These are phyloP conservation scores for Pythium aphanidermatum DNA, from an alignment of 352 stramenopile genomes.

Conservation along the genomic window DNA sequence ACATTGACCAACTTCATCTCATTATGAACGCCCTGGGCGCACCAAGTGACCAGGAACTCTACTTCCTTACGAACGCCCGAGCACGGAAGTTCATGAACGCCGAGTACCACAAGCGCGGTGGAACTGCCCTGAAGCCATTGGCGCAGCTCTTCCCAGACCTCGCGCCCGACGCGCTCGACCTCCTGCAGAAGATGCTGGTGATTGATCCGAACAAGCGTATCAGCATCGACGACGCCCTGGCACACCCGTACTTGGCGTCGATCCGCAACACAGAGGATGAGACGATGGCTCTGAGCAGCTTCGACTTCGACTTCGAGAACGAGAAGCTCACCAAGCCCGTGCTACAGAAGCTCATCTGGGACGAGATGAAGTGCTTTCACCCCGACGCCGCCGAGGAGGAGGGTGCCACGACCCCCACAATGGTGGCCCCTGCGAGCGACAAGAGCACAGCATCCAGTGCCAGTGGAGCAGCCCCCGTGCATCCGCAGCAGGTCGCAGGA, in stretches of 20 bases:
- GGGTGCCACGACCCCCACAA: not conserved
- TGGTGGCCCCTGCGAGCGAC: slow-evolving; percentile 6
- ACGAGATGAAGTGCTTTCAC: slow-evolving; percentile 79
- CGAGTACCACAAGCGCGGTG: slow-evolving; percentile 67
- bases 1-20: slow-evolving; percentile 94
- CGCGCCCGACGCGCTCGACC: slow-evolving; percentile 61
- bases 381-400: slow-evolving; percentile 42
- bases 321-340: slow-evolving; percentile 79
- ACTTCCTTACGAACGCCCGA: slow-evolving; percentile 94
- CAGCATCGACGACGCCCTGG: slow-evolving; percentile 88
- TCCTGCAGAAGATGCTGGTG: slow-evolving; percentile 90
- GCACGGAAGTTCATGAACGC: slow-evolving; percentile 83
- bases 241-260: slow-evolving; percentile 83
- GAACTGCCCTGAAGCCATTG: slow-evolving; percentile 56
- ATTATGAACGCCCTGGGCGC: slow-evolving; percentile 97
- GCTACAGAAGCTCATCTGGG: slow-evolving; percentile 81
- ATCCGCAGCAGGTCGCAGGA: slow-evolving; percentile 20
- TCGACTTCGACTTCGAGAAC: slow-evolving; percentile 87
- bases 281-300: slow-evolving; percentile 57
- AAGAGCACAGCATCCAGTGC: slow-evolving; percentile 3
- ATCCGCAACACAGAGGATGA: slow-evolving; percentile 89
- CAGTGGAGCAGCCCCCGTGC: slow-evolving; percentile 9
- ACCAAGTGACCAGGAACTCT: slow-evolving; percentile 90
- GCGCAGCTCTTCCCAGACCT: slow-evolving; percentile 70
- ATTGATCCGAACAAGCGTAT: slow-evolving; percentile 91